Base-by-base conservation (phyloP, 2,329 filamentous ascomycete species). In the Penicillium sp. region DNA sequence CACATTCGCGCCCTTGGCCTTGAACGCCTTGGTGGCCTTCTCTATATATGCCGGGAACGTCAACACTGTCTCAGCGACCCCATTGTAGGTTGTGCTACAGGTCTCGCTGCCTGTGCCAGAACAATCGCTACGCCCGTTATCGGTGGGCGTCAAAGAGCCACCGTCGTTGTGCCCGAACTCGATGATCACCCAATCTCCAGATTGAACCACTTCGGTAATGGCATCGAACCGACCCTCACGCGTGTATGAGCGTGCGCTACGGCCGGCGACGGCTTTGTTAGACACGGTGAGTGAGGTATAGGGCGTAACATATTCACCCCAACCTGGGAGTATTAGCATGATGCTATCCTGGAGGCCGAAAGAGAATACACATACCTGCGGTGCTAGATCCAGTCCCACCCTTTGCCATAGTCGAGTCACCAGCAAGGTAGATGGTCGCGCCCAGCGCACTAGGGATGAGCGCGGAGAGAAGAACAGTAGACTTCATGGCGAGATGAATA, bases 111-210 rank as follows among this genome's bases (percentile, higher is more conserved):
- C 83, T 0, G 78, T 73, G 3, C 84, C 84, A 2, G 75, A 68
- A 57, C 87, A 89, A 63, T 83, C 85, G 1, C 81, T 82, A 15
- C 86, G 80, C 0, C 82, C 82, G 63, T 88, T 88, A 70, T 89
- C 87, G 13, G 72, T 80, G 1, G 70, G 71, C 2, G 69, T 73
- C 2, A 85, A 74, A 0, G 80, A 80, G 2, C 86, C 85, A 23
- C 86, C 87, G 63, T 90, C 87, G 65, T 90, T 90, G 76, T 90
- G 87, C 0, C 87, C 87, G 65, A 90, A 88, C 65, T 89, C 87
- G 52, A 90, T 88, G 52, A 89, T 77, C 1, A 89, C 86, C 71
- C 84, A 86, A 71, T 90, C 87, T 33, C 84, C 85, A 1, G 77
- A 55, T 66, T 81, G 63, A 25, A 89, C 76, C 2, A 77, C 66